These are phyloP conservation scores for Misopates orontium DNA, from an alignment of 257 asterid genomes.

Conservation along the genomic window DNA sequence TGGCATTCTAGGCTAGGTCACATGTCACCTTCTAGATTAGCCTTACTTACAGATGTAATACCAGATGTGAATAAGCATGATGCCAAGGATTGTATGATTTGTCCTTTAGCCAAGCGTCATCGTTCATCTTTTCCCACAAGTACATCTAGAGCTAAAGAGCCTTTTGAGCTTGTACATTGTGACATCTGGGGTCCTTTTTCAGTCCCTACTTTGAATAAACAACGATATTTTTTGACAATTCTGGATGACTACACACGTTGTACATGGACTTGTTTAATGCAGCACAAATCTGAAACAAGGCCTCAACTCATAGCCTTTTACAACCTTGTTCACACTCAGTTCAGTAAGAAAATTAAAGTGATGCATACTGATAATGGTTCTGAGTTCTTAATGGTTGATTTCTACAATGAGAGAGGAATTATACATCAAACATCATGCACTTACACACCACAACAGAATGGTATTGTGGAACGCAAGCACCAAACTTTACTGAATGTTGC, in stretches of 20 bases:
- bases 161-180: slow-evolving; percentile 11
- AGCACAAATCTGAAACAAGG: background rate
- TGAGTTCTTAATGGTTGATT: background rate
- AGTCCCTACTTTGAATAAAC: background rate
- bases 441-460: slow-evolving; percentile 3
- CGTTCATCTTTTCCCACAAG: background rate
- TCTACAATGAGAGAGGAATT: background rate
- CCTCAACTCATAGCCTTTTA: background rate
- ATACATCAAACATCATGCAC: slow-evolving; percentile 1
- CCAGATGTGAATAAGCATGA: too few species aligned
- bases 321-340: background rate
- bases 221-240: slow-evolving; percentile 9
- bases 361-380: background rate
- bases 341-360: background rate
- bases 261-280: slow-evolving; percentile 10
- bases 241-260: slow-evolving; percentile 10
- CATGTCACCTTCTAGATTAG: too few species aligned
- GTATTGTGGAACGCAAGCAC: background rate
- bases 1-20: too few species aligned
- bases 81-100: background rate
- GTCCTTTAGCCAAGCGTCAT: background rate
- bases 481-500: background rate
- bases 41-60: too few species aligned
- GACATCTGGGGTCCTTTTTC: slow-evolving; percentile 20
- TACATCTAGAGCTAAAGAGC: background rate